Evolutionary conservation across 2,329 filamentous ascomycete species (phyloP), one percentile per base, ranked within the genome.

Genomic region (Neodidymelliopsis sp.): DNA sequence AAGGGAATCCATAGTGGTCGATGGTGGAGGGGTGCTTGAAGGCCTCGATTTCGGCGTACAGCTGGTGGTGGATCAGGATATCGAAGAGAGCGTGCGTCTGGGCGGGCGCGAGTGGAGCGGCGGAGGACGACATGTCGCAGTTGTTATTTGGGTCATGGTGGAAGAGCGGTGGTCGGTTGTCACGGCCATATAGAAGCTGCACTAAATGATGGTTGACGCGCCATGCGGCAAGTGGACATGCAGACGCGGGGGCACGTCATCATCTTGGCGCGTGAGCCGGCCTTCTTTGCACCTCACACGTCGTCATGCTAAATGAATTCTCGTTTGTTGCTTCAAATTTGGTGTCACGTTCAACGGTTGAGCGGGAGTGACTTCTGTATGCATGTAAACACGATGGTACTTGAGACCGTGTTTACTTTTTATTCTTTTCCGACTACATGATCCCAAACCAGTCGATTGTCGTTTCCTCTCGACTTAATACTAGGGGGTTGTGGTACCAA

Each of bases 21-120:
- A 91, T 86, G 20, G 85, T 82, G 2, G 78, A 74, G 0, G 87
- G 82, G 27, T 79, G 73, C 62, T 86, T 89, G 78, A 92, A 91
- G 53, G 80, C 81, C 65, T 87, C 81, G 53, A 91, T 88, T 71
- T 94, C 89, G 10, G 80, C 71, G 70, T 83, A 82, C 29, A 79
- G 77, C 59, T 81, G 77, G 67, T 79, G 73, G 63, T 82, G 80
- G 46, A 77, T 80, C 27, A 83, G 66, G 57, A 83, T 75, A 60
- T 83, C 80, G 63, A 82, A 78, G 31, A 83, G 74, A 33, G 80
- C 79, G 50, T 78, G 74, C 13, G 74, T 72, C 60, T 81, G 79
- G 44, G 69, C 66, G 20, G 77, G 63, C 15, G 77, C 74, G 35
- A 81, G 72, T 35, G 40, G 47, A 22, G 47, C 41, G 16, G 47